Conservation (phyloP, 2,329 filamentous ascomycete species). For the Botrytis hyacinthi region DNA sequence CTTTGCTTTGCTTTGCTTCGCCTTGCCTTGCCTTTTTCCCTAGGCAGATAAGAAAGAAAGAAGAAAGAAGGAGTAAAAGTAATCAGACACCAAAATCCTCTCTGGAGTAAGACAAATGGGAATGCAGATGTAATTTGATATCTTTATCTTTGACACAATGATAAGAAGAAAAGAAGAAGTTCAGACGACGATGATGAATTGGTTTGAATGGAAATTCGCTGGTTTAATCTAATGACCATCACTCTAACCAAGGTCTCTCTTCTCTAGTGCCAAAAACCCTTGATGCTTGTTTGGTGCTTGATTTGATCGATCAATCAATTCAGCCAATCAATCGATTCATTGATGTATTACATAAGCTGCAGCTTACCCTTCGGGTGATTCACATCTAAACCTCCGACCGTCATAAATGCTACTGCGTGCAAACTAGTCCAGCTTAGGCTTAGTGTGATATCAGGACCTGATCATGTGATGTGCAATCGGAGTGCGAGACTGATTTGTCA, state of each 20-base stretch:
- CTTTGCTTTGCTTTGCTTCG: not conserved
- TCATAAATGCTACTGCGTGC: not conserved
- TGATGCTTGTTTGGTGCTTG: not conserved
- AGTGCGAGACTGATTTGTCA: not conserved
- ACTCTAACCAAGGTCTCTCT: not conserved
- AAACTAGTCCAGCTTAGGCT: not conserved
- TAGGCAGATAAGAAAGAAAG: not conserved
- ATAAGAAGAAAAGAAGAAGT: not conserved
- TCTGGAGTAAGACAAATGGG: too few species aligned
- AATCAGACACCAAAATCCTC: not conserved
- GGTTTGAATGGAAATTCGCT: not conserved
- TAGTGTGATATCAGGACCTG: not conserved
- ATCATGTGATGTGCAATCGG: not conserved
- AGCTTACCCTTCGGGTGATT: conserved; percentile 1
- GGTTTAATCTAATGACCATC: not conserved
- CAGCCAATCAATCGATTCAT: not conserved
- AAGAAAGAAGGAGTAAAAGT: not conserved
- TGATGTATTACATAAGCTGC: not conserved
- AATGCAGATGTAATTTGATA: not conserved
- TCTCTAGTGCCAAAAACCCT: not conserved
- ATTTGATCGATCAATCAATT: not conserved
- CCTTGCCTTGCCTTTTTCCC: not conserved
- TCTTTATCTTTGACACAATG: not conserved
- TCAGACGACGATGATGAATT: not conserved
- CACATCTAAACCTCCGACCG: conserved; percentile 1